A percentile compares a stretch with the other conserved stretches of the same genome.
phyloP scores from a whole-genome alignment of 345 rosid genomes.

The Turritis glabra region DNA sequence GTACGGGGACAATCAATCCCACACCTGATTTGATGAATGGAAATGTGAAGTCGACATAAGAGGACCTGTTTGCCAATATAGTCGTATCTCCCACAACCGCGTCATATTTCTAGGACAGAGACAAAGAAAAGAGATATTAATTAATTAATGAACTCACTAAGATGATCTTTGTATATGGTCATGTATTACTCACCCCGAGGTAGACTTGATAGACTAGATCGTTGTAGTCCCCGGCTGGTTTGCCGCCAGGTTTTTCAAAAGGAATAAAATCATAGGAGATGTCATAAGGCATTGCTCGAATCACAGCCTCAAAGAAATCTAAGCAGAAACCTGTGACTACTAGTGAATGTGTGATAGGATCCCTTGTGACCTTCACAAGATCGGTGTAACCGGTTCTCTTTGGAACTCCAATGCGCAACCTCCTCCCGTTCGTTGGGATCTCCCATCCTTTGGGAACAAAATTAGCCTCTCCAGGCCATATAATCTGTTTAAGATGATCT shows the following conservation, averaged over 20 bases:
- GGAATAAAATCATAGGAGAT: conserved; percentile 44
- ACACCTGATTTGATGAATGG: conserved; percentile 70
- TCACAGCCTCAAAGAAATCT: conserved; percentile 50
- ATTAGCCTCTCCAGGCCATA: conserved; percentile 45
- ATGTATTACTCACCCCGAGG: conserved; percentile 45
- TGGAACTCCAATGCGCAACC: conserved; percentile 51
- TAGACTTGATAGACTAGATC: conserved; percentile 51
- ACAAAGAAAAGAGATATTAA: no score
- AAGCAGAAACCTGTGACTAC: conserved; percentile 43
- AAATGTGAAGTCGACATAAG: conserved; percentile 58
- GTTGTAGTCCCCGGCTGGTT: conserved; percentile 36
- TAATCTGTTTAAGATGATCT: conserved; percentile 20
- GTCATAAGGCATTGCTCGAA: conserved; percentile 46
- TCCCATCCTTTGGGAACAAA: conserved; percentile 52
- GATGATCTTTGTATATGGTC: neutral
- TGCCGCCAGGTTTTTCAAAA: conserved; percentile 32
- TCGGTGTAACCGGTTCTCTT: conserved; percentile 38
- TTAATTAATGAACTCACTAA: neutral
- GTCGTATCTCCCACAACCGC: conserved; percentile 70
- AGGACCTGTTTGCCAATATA: conserved; percentile 52
- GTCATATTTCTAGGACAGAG: conserved; percentile 46
- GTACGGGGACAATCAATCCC: conserved; percentile 45
- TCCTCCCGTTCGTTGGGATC: conserved; percentile 49
- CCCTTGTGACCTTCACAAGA: conserved; percentile 43
- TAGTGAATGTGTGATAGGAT: conserved; percentile 11